Conservation (phyloP, 805 yeast genomes). For the Brettanomyces anomalus region DNA sequence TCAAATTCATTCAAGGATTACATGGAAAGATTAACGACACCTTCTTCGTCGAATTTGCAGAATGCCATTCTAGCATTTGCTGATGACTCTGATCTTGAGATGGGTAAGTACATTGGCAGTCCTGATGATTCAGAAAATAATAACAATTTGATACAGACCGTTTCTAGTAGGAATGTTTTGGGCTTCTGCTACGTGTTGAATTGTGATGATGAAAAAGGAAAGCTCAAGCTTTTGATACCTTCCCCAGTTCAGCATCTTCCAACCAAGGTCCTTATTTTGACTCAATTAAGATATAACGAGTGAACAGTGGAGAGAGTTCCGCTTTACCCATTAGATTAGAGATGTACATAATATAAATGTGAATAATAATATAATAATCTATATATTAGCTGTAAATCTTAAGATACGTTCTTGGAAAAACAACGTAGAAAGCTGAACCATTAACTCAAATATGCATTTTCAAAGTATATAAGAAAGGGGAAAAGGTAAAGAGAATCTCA, state of each 20-base stretch:
- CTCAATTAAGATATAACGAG: conserved; percentile 77
- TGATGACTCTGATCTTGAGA: conserved; percentile 23
- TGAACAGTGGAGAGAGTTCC: conserved; percentile 24
- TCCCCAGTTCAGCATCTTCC: conserved; percentile 79
- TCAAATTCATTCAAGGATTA: conserved; percentile 3
- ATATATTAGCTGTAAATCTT: too few species aligned
- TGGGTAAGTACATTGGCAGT: conserved; percentile 8
- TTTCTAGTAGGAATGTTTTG: conserved; percentile 31
- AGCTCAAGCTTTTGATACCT: conserved; percentile 68
- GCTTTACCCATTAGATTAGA: too few species aligned
- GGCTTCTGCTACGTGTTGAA: conserved; percentile 66
- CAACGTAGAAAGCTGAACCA: too few species aligned
- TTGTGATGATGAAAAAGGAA: conserved; percentile 60
- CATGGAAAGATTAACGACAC: conserved; percentile 18
- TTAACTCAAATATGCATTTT: too few species aligned
- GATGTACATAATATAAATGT: too few species aligned
- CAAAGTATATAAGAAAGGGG: too few species aligned
- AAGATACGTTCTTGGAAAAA: too few species aligned
- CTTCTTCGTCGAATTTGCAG: conserved; percentile 50
- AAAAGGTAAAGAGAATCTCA: too few species aligned
- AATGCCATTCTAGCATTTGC: conserved; percentile 50
- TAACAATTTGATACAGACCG: conserved; percentile 8
- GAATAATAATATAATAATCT: too few species aligned
- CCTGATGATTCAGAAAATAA: conserved; percentile 20
- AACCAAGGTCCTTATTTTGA: conserved; percentile 59